Conservation (phyloP, 306 rosid genomes). For the Cicer yamashitae region DNA sequence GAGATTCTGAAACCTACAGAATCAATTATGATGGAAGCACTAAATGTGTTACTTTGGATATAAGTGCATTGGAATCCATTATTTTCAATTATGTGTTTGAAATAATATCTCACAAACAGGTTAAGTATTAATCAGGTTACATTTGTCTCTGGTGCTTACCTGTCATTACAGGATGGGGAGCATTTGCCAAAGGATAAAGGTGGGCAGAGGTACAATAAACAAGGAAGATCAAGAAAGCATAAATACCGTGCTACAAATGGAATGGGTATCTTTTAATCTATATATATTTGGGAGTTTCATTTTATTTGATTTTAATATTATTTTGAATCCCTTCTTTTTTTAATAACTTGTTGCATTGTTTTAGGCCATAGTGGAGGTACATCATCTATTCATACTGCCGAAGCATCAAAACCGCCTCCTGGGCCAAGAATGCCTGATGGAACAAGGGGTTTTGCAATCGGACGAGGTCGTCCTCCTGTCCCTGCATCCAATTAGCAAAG, state of each 20-base stretch:
- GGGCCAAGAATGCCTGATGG: slow-evolving; percentile 99
- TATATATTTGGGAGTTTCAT: neutral
- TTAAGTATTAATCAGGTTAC: slow-evolving; percentile 19
- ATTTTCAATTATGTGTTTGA: neutral
- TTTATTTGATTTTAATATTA: neutral
- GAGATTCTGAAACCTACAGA: slow-evolving; percentile 1
- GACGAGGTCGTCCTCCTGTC: slow-evolving; percentile 82
- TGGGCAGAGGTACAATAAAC: slow-evolving; percentile 72
- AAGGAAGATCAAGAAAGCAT: slow-evolving; percentile 69
- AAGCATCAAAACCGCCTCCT: slow-evolving; percentile 88
- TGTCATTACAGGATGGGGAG: slow-evolving; percentile 64
- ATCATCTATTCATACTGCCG: slow-evolving; percentile 58
- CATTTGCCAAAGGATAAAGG: slow-evolving; percentile 65
- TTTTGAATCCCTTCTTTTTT: slow-evolving; percentile 9
- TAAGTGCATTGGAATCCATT: neutral
- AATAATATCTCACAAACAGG: neutral
- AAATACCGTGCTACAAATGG: slow-evolving; percentile 75
- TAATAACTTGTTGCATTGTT: slow-evolving; percentile 34
- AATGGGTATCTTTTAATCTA: slow-evolving; percentile 57
- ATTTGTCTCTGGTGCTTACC: slow-evolving; percentile 32
- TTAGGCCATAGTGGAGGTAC: slow-evolving; percentile 85
- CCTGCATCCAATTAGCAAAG: slow-evolving; percentile 54
- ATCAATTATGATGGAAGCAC: neutral
- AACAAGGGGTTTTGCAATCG: slow-evolving; percentile 89
- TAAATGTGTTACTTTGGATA: neutral